Percentiles rank a stretch among this genome's conserved stretches.
Conservation (phyloP, 2,329 filamentous ascomycete genomes). For the Corynespora cassiicola region DNA sequence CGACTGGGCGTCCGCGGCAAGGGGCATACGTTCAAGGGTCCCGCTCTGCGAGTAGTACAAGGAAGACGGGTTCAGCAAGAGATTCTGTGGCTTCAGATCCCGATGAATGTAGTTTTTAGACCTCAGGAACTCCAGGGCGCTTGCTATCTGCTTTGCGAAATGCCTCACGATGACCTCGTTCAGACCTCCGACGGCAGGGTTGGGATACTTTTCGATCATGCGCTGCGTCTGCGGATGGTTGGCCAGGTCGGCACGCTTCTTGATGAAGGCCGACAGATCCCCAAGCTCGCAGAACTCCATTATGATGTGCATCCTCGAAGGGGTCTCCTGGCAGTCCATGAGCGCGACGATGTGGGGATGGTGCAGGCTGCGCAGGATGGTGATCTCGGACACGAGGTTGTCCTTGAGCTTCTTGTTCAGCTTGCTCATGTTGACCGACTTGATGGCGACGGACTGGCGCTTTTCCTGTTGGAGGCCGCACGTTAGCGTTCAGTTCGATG, state of each 20-base stretch:
- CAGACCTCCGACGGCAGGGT: slow-evolving; percentile 80
- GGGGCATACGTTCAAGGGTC: slow-evolving; percentile 64
- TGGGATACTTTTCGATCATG: slow-evolving; percentile 93
- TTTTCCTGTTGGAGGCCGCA: slow-evolving; percentile 64
- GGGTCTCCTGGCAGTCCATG: slow-evolving; percentile 89
- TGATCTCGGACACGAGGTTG: slow-evolving; percentile 93
- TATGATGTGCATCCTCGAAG: slow-evolving; percentile 89
- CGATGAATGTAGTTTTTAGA: slow-evolving; percentile 89
- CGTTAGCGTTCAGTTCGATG: slow-evolving; percentile 25
- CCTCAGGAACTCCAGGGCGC: slow-evolving; percentile 87
- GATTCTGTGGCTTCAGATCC: slow-evolving; percentile 96
- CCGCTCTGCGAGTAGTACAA: slow-evolving; percentile 66
- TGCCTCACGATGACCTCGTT: slow-evolving; percentile 97
- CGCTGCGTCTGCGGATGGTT: slow-evolving; percentile 83
- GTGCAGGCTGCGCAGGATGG: slow-evolving; percentile 90
- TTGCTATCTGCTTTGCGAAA: slow-evolving; percentile 93
- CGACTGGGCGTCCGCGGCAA: slow-evolving; percentile 81
- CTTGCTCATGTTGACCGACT: slow-evolving; percentile 89
- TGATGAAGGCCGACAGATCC: slow-evolving; percentile 94
- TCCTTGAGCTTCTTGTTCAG: slow-evolving; percentile 96
- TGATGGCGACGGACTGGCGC: slow-evolving; percentile 88
- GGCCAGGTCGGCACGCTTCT: slow-evolving; percentile 82
- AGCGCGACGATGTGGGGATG: slow-evolving; percentile 97
- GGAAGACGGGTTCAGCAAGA: slow-evolving; percentile 84
- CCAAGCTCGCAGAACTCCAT: slow-evolving; percentile 99